Base-by-base conservation (phyloP, 345 rosid genomes). In the Diplotaxis tenuifolia region DNA sequence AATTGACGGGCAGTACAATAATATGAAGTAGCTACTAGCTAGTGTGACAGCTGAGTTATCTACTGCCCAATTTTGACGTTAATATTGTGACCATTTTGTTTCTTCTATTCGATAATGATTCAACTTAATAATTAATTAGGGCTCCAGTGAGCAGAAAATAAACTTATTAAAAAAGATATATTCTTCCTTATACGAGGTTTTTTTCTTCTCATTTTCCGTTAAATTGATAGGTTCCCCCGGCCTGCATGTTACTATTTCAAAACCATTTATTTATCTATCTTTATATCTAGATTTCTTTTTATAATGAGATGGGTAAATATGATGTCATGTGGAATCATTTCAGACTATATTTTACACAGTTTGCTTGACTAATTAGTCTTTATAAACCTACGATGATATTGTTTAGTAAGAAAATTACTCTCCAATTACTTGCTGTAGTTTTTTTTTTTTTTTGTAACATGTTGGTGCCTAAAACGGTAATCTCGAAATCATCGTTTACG, bases 1-100 rank as follows among this genome's bases (percentile, higher is more conserved):
- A 65, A 74, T 66, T 31, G 72, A 74, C 54, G 59, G 72, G 66
- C 50, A 74, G 50, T 66, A 74, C 78, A 74, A 74, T 74, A 67
- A 74, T 74, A 53, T 47, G 53, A 5, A n/a, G n/a, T n/a, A n/a
- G n/a, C n/a, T n/a, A n/a, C n/a, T 58, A 58, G 12, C 28, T 32
- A 56, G 53, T 74, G 52, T 31, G 65, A 67, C 40, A 74, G 67
- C 77, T 74, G 36, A 57, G 50, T 16, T 15, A 3, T 67, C 67
- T 54, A 42, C 12, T 65, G 22, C 57, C 76, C 18, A 40, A 2
- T 29, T 28, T 40, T 56, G 32, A 65, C 47, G 42, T 52, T 71
- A 50, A 11, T 62, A 3, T 34, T 32, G 32, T 52, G 27, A 50
- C 21, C 56, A 4, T 70, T 4, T 59, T 45, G n/a, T 59, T 9